Conservation (phyloP, 2,329 filamentous ascomycete species). For the Pezicula neosporulosa region DNA sequence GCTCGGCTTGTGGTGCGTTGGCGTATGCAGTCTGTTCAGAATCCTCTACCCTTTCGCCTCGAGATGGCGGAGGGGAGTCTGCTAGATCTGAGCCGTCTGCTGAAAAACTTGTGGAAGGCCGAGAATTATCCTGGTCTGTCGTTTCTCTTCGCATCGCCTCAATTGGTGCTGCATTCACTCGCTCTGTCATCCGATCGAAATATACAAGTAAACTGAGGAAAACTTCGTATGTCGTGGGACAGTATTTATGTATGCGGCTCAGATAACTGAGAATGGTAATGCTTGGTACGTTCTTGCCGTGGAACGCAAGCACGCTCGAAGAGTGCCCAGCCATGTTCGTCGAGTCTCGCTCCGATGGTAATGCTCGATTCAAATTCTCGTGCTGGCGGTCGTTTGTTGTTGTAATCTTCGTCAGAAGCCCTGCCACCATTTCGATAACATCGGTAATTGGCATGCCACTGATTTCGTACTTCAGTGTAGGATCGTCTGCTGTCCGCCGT, state of each 20-base stretch:
- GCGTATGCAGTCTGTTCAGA: slow-evolving; percentile 23
- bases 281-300: slow-evolving; percentile 95
- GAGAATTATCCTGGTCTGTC: slow-evolving; percentile 19
- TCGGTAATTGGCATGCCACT: slow-evolving; percentile 96
- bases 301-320: slow-evolving; percentile 84
- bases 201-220: slow-evolving; percentile 94
- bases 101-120: slow-evolving; percentile 23
- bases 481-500: slow-evolving; percentile 49
- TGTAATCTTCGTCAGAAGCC: slow-evolving; percentile 93
- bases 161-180: slow-evolving; percentile 79
- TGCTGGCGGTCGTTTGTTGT: slow-evolving; percentile 94
- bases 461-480: slow-evolving; percentile 73
- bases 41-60: slow-evolving; percentile 21
- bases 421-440: slow-evolving; percentile 98
- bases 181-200: slow-evolving; percentile 98
- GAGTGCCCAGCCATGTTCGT: slow-evolving; percentile 59
- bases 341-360: slow-evolving; percentile 52
- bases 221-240: slow-evolving; percentile 96
- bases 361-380: slow-evolving; percentile 78
- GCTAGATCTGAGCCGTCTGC: slow-evolving; percentile 26
- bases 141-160: slow-evolving; percentile 53
- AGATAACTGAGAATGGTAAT: slow-evolving; percentile 97
- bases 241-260: slow-evolving; percentile 96
- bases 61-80: slow-evolving; percentile 20
- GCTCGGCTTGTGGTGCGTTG: slow-evolving; percentile 19